These are phyloP conservation scores for Litsea cubeba DNA, from an alignment of 164 flowering plant genomes.

Conservation along the genomic window DNA sequence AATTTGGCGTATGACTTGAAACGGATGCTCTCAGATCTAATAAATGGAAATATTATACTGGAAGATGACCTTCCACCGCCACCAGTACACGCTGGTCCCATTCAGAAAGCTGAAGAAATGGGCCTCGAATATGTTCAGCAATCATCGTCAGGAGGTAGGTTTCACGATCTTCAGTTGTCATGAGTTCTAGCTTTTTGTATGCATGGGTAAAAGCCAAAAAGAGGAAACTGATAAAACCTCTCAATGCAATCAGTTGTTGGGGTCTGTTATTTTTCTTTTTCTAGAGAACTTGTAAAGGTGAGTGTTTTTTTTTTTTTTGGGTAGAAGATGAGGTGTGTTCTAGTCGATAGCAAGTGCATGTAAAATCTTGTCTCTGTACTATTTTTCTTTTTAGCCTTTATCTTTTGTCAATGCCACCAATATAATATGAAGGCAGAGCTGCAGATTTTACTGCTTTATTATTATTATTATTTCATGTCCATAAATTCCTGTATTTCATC, in stretches of 20 bases:
- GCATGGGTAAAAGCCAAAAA: neutral
- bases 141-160: neutral
- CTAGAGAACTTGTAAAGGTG: neutral
- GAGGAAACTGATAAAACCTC: neutral
- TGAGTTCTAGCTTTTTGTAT: neutral
- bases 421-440: constrained; percentile 19
- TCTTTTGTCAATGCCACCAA: constrained; percentile 10
- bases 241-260: neutral
- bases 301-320: neutral
- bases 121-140: neutral
- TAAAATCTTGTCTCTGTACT: neutral
- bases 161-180: neutral
- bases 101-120: neutral
- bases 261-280: neutral
- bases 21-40: neutral
- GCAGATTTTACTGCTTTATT: constrained; percentile 2
- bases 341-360: neutral
- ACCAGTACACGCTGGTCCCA: neutral
- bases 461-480: neutral
- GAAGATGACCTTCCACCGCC: neutral
- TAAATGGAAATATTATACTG: constrained; percentile 4
- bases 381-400: constrained; percentile 12
- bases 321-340: no score
- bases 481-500: constrained; percentile 4
- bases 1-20: neutral